Evolutionary conservation across 2,329 filamentous ascomycete species (phyloP), one percentile per base, ranked within the genome.

Genomic region (Fusarium buxicola): DNA sequence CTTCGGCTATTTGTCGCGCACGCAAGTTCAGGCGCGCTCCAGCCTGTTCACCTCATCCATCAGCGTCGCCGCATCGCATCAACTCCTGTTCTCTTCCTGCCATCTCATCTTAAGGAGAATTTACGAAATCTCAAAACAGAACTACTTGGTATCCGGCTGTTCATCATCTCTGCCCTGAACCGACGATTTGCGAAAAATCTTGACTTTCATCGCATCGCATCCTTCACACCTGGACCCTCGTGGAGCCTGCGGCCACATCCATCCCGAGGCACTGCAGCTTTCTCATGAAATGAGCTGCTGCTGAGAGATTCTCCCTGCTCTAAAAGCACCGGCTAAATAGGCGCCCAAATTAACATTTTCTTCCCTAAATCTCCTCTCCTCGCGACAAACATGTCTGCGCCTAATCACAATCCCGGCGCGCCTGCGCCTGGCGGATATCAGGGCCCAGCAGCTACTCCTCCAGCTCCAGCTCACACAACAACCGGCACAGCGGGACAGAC

Each of bases 401-500:
- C 76, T 25, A 58, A 69, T 43, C 71, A 73, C 51, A 66, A 66
- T 38, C 68, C 72, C 18, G 72, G 71, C 32, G 66, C 72, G 46
- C 64, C 71, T n/a, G 66, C 73, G 27, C 66, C 72, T 32, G 69
- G 69, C 61, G 66, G 65, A 62, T 73, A 75, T 69, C 69, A 66
- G 50, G 71, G 70, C 24, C 73, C 75, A 56, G 70, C 75, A 16
- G 70, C 67, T 25, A 72, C 75, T 25, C 72, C 76, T 51, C 77
- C 77, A 24, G 72, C 73, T 50, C 66, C 69, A 5, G 58, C 68
- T 44, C 63, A 69, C 18, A 64, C 72, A 41, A 53, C 69, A 16
- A 60, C 59, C 21, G 45, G 60, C 30, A 54, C 72, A 21, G 65
- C 74, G 24, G 66, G 69, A 8, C 71, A 79, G 15, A 65, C 77